Evolutionary conservation across 108 stramenopile species (phyloP).

Genomic region (Cyclotella atomus): DNA sequence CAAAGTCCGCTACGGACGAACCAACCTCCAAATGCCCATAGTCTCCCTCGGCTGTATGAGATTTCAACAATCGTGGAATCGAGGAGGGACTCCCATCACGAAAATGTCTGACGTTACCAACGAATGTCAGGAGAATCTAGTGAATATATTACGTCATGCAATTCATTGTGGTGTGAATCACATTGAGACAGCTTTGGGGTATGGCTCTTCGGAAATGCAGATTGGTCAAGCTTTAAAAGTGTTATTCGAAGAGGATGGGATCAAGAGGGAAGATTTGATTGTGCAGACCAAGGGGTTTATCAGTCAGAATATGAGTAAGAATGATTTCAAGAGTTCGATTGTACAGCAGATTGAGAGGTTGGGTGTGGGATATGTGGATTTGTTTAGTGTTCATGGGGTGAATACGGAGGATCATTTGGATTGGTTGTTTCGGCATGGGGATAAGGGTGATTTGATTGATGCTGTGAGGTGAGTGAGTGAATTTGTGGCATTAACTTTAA

Average conservation of each 20-base stretch:
- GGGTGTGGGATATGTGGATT: slow-evolving; percentile 83
- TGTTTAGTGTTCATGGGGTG: slow-evolving; percentile 88
- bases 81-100: slow-evolving; percentile 26
- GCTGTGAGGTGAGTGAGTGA: slow-evolving; percentile 46
- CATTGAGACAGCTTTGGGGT: slow-evolving; percentile 91
- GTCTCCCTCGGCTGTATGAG: slow-evolving; percentile 92
- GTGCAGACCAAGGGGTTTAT: slow-evolving; percentile 87
- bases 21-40: slow-evolving; percentile 85
- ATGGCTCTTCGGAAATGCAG: slow-evolving; percentile 82
- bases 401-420: slow-evolving; percentile 67
- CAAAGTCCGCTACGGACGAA: slow-evolving; percentile 85
- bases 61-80: slow-evolving; percentile 88
- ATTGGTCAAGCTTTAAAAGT: slow-evolving; percentile 74
- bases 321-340: slow-evolving; percentile 62
- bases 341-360: slow-evolving; percentile 61
- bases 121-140: slow-evolving; percentile 83
- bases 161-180: slow-evolving; percentile 87
- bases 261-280: slow-evolving; percentile 83
- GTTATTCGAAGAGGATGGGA: slow-evolving; percentile 65
- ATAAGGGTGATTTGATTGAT: slow-evolving; percentile 67
- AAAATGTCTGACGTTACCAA: slow-evolving; percentile 50
- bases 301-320: slow-evolving; percentile 39
- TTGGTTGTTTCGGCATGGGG: slow-evolving; percentile 64
- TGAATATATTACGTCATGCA: slow-evolving; percentile 63
- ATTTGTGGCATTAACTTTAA: too few species aligned